Evolutionary conservation across 2,329 filamentous ascomycete genomes (phyloP).

Genomic region (Acephala macrosclerotiorum): DNA sequence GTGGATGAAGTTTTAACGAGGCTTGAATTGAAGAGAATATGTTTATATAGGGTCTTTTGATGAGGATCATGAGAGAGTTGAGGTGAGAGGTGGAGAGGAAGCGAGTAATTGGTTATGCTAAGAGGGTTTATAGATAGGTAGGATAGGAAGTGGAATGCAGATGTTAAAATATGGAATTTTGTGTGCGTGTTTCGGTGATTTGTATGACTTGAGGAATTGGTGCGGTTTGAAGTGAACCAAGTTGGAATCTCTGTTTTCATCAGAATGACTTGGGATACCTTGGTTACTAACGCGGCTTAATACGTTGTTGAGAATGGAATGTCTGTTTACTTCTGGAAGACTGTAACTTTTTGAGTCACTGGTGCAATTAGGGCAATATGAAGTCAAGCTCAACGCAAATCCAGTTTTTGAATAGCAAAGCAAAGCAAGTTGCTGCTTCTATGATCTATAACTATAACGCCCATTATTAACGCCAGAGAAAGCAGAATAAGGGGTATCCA

Average conservation of each 20-base stretch:
- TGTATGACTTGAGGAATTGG: background rate
- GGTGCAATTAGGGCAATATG: background rate
- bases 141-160: slow-evolving; percentile 20
- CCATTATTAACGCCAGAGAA: slow-evolving; percentile 7
- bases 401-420: background rate
- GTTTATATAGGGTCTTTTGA: slow-evolving; percentile 22
- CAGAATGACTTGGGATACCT: background rate
- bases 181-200: background rate
- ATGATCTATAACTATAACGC: slow-evolving; percentile 6
- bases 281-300: too few relatives aligned
- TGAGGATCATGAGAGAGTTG: background rate
- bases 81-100: slow-evolving; percentile 2
- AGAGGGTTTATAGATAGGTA: slow-evolving; percentile 18
- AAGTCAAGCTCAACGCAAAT: background rate
- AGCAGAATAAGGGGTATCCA: slow-evolving; percentile 5
- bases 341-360: too few relatives aligned
- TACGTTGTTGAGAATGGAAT: too few relatives aligned
- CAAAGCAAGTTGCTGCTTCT: slow-evolving; percentile 10
- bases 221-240: background rate
- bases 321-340: too few relatives aligned
- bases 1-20: slow-evolving; percentile 7
- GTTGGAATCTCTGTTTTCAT: background rate
- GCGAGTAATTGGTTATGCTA: slow-evolving; percentile 8
- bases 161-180: slow-evolving; percentile 9
- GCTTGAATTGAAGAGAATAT: slow-evolving; percentile 20